Conservation (phyloP, 768 basidiomycete species). For the Jaapia argillacea region DNA sequence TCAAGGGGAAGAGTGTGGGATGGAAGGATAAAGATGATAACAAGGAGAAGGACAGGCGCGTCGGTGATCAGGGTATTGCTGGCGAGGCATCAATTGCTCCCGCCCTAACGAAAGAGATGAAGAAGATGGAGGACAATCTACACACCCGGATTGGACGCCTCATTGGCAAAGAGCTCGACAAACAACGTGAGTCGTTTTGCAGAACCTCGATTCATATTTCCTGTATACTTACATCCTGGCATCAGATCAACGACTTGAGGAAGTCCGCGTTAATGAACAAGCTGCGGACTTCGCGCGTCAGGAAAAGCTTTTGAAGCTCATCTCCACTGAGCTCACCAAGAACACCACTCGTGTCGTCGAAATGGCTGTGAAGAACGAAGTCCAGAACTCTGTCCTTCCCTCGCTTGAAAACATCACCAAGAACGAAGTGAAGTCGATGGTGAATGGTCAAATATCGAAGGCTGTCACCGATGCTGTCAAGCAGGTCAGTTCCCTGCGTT, state of each 20-base stretch:
- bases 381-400: slow-evolving; percentile 76
- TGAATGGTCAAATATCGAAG: slow-evolving; percentile 70
- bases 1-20: slow-evolving; percentile 46
- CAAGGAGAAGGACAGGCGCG: slow-evolving; percentile 28
- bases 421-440: slow-evolving; percentile 66
- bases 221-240: neutral
- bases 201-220: slow-evolving; percentile 4
- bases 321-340: slow-evolving; percentile 77
- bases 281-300: slow-evolving; percentile 75
- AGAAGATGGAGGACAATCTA: slow-evolving; percentile 73
- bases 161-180: slow-evolving; percentile 82
- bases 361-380: slow-evolving; percentile 78
- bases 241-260: slow-evolving; percentile 77
- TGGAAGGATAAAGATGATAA: slow-evolving; percentile 43
- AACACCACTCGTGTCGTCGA: slow-evolving; percentile 87
- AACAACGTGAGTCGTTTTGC: slow-evolving; percentile 54
- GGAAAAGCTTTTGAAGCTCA: slow-evolving; percentile 83
- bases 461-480: slow-evolving; percentile 65
- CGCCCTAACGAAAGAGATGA: slow-evolving; percentile 65
- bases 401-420: slow-evolving; percentile 76
- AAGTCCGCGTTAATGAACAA: slow-evolving; percentile 68
- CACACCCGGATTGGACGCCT: slow-evolving; percentile 69
- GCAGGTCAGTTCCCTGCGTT: slow-evolving; percentile 42
- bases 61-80: slow-evolving; percentile 27
- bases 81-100: slow-evolving; percentile 51